These are phyloP conservation scores for Corymbia maculata DNA, from an alignment of 345 rosid species.

Conservation along the genomic window DNA sequence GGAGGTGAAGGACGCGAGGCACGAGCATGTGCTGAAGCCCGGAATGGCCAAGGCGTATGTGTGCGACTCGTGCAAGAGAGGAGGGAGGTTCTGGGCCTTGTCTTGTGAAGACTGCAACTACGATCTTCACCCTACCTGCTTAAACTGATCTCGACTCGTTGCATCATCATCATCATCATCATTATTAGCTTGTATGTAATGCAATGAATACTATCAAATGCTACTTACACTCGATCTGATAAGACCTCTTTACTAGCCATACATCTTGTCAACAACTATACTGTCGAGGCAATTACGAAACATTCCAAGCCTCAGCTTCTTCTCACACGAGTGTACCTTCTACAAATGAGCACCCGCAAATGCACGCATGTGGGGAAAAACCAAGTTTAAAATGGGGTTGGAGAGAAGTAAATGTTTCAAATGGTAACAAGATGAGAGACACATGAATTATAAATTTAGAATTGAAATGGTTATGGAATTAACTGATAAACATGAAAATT, in stretches of 20 bases:
- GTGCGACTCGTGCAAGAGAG: conserved; percentile 49
- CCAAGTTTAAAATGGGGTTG: neutral
- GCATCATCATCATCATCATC: too few species aligned
- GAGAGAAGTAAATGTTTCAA: neutral
- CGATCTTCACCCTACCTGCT: conserved; percentile 73
- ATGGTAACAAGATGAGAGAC: neutral
- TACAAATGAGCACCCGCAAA: neutral
- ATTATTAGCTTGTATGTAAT: too few species aligned
- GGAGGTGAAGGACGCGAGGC: conserved; percentile 46
- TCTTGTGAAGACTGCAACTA: conserved; percentile 64
- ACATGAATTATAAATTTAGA: fast-evolving
- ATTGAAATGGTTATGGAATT: neutral
- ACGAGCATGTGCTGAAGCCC: conserved; percentile 52
- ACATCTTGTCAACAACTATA: neutral
- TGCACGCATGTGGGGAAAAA: neutral
- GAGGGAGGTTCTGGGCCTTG: conserved; percentile 76
- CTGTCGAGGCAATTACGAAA: neutral
- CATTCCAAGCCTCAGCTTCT: neutral
- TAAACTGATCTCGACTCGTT: neutral
- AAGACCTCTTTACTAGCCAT: neutral
- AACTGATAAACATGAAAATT: neutral
- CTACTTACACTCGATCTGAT: neutral
- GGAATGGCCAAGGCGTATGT: conserved; percentile 77
- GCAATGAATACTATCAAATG: neutral
- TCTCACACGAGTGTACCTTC: neutral